Conservation (phyloP, 139 green algal genomes). For the Marvania coccoides region DNA sequence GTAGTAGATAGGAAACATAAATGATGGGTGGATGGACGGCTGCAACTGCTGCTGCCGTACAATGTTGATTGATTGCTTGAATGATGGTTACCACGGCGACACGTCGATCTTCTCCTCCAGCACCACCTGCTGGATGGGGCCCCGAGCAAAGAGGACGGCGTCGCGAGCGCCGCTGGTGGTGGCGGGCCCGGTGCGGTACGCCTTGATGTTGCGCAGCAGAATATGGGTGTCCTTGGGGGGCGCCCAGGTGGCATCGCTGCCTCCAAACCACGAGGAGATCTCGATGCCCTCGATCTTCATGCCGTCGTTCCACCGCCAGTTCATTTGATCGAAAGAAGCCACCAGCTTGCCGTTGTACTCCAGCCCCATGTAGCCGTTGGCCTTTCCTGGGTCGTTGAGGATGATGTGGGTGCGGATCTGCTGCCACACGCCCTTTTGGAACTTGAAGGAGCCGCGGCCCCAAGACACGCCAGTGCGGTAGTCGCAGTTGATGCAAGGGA, state of each 20-base stretch:
- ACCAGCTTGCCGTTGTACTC: neutral
- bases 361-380: neutral
- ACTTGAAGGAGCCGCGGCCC: slow-evolving; percentile 6
- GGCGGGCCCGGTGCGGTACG: slow-evolving; percentile 5
- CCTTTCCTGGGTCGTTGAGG: neutral
- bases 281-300: slow-evolving; percentile 7
- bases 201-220: slow-evolving; percentile 5
- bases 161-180: neutral
- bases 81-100: neutral
- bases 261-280: slow-evolving; percentile 12
- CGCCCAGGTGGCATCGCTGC: slow-evolving; percentile 7
- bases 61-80: too few relatives aligned
- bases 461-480: slow-evolving; percentile 2
- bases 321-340: slow-evolving; percentile 1
- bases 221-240: slow-evolving; percentile 3
- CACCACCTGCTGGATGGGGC: neutral
- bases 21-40: too few relatives aligned
- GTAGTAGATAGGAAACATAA: too few relatives aligned
- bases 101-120: slow-evolving; percentile 1
- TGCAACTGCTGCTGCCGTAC: too few relatives aligned
- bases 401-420: neutral
- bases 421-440: slow-evolving; percentile 4
- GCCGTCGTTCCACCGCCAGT: slow-evolving; percentile 3
- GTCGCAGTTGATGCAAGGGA: slow-evolving; percentile 11
- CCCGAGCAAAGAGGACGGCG: neutral